These are phyloP conservation scores for Durio zibethinus DNA, from an alignment of 345 rosid species.

Conservation along the genomic window DNA sequence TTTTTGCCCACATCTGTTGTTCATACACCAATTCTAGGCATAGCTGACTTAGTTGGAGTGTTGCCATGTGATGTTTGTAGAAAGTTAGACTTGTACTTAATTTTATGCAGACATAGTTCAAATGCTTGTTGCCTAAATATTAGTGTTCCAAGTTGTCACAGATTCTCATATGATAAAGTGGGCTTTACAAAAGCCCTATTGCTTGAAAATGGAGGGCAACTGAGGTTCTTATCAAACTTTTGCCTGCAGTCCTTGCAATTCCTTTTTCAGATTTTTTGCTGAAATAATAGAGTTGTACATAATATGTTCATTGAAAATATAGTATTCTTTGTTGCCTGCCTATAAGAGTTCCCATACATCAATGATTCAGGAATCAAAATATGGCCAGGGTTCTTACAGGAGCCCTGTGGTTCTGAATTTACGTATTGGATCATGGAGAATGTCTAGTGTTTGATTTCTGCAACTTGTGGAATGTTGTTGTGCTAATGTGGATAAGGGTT, in stretches of 20 bases:
- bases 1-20: not conserved
- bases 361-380: not conserved
- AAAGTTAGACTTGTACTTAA: not conserved
- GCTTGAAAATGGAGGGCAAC: not conserved
- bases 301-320: not conserved
- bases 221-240: not conserved
- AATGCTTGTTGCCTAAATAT: not conserved
- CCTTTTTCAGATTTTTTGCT: not conserved
- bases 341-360: not conserved
- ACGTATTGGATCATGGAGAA: not conserved
- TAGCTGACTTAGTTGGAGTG: not conserved
- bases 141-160: not conserved
- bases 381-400: not conserved
- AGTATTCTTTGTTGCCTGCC: not conserved
- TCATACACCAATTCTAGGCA: not conserved
- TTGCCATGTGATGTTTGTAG: not conserved
- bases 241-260: not conserved
- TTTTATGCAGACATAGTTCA: not conserved
- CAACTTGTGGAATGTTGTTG: not conserved
- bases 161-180: not conserved
- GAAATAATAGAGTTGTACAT: not conserved
- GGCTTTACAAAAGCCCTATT: not conserved
- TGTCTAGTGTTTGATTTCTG: not conserved
- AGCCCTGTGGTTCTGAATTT: not conserved
- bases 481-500: not conserved